Conservation (phyloP, 2,329 filamentous ascomycete species). For the Alternaria dauci region DNA sequence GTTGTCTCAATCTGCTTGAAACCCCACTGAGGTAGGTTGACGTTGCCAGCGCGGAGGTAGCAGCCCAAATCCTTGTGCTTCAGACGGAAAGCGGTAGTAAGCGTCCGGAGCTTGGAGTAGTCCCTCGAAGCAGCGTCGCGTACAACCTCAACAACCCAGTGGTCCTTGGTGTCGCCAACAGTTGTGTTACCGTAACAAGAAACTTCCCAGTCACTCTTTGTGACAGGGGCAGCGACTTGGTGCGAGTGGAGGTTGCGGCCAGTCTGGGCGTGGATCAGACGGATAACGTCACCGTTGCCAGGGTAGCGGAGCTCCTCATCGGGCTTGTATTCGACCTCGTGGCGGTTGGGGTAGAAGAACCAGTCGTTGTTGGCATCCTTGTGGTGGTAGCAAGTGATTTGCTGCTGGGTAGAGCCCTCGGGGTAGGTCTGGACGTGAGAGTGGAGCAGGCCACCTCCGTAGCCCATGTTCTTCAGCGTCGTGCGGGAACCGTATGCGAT, state of each 20-base stretch:
- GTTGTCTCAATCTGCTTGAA: conserved; percentile 99
- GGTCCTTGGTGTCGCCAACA: conserved; percentile 95
- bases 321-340: conserved; percentile 74
- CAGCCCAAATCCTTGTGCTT: conserved; percentile 84
- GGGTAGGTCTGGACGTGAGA: conserved; percentile 97
- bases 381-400: conserved; percentile 99
- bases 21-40: conserved; percentile 97
- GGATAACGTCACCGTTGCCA: conserved; percentile 78
- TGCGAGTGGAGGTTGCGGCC: conserved; percentile 98
- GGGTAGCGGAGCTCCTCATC: conserved; percentile 77
- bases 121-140: conserved; percentile 88
- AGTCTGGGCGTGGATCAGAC: conserved; percentile 92
- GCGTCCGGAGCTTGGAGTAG: conserved; percentile 82
- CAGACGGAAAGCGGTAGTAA: conserved; percentile 92
- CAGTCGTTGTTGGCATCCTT: conserved; percentile 99
- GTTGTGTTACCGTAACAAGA: conserved; percentile 96
- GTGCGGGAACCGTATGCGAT: conserved; percentile 87
- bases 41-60: conserved; percentile 93
- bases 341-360: conserved; percentile 96
- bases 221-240: conserved; percentile 84
- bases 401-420: conserved; percentile 91
- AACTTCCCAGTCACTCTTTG: conserved; percentile 90
- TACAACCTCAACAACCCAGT: conserved; percentile 94
- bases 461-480: conserved; percentile 99
- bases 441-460: conserved; percentile 93